Evolutionary conservation across 2,329 filamentous ascomycete species (phyloP), one percentile per base, ranked within the genome.

Genomic region (Stemphylium vesicarium): DNA sequence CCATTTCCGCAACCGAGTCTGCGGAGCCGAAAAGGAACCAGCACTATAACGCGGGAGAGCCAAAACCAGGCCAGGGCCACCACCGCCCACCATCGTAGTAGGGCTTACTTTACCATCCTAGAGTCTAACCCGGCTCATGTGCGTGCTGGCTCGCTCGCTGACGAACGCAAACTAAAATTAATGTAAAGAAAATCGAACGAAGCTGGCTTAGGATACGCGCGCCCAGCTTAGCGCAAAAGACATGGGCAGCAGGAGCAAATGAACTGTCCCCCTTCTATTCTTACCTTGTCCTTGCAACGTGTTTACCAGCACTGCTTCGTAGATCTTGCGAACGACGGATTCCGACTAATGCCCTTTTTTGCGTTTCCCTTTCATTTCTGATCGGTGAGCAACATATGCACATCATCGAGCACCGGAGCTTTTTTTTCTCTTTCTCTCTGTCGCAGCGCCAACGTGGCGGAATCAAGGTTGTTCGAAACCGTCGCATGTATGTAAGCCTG

Each of bases 361-460:
- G 15, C 26, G 18, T 20, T 38, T n/a, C 2, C 16, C 16, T n/a
- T 29, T 48, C 15, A 29, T 29, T 16, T 40, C 38, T 47, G 42
- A 63, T 63, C 56, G 61, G 61, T 62, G 48, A 62, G 50, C 53
- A 15, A 26, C 50, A 42, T 32, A 52, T 52, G 54, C 54, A 49
- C 38, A 53, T 40, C 24, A 32, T 32, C 44, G 39, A 47, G 44
- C 55, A 45, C 43, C 55, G 44, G 51, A 57, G 31, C 11, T 41
- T 57, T 51, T 52, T 37, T 49, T 22, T 64, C 60, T 36, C 68
- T 59, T 20, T 20, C 57, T 22, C 43, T 32, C 40, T 42, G 24
- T 42, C n/a, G 37, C 43, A 54, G 51, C 37, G 62, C 64, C 62
- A 67, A 57, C 53, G 61, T 67, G 65, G 62, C 68, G 66, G 69